These are phyloP conservation scores for Yamadazyma epiphylla DNA, from an alignment of 1,139 yeast genomes.

Conservation along the genomic window DNA sequence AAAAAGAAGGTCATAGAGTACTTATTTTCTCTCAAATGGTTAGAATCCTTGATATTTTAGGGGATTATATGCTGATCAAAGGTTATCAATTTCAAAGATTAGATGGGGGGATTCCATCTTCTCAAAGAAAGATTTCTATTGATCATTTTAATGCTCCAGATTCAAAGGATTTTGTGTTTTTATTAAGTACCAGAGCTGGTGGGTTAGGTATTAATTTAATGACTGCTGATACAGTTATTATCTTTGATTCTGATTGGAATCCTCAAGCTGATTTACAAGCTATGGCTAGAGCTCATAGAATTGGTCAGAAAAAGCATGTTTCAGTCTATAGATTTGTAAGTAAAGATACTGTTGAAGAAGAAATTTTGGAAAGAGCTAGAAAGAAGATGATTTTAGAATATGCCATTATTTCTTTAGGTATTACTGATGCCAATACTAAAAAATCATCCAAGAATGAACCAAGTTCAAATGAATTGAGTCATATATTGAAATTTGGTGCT, in stretches of 20 bases:
- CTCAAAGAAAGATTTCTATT: conserved; percentile 89
- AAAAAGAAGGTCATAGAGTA: conserved; percentile 94
- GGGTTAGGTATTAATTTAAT: conserved; percentile 95
- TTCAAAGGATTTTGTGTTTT: conserved; percentile 86
- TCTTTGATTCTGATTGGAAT: conserved; percentile 98
- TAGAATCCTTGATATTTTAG: conserved; percentile 88
- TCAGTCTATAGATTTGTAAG: conserved; percentile 95
- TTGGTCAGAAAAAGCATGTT: conserved; percentile 97
- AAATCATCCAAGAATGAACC: conserved; percentile 59
- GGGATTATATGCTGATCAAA: conserved; percentile 85
- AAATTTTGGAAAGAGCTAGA: conserved; percentile 92
- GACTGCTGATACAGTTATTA: conserved; percentile 98
- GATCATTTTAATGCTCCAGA: conserved; percentile 96
- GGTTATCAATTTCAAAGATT: conserved; percentile 90
- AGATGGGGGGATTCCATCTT: conserved; percentile 95
- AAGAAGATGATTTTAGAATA: conserved; percentile 97
- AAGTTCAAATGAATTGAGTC: conserved; percentile 77
- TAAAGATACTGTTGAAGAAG: conserved; percentile 96
- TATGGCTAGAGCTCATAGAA: conserved; percentile 99
- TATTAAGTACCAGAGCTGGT: conserved; percentile 95
- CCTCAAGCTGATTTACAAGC: conserved; percentile 99
- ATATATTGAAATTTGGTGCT: conserved; percentile 96
- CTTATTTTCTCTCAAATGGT: conserved; percentile 97
- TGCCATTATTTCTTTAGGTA: conserved; percentile 94
- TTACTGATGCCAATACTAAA: conserved; percentile 63